Evolutionary conservation across 345 rosid species (phyloP).

Genomic region (Hypericum androsaemum): DNA sequence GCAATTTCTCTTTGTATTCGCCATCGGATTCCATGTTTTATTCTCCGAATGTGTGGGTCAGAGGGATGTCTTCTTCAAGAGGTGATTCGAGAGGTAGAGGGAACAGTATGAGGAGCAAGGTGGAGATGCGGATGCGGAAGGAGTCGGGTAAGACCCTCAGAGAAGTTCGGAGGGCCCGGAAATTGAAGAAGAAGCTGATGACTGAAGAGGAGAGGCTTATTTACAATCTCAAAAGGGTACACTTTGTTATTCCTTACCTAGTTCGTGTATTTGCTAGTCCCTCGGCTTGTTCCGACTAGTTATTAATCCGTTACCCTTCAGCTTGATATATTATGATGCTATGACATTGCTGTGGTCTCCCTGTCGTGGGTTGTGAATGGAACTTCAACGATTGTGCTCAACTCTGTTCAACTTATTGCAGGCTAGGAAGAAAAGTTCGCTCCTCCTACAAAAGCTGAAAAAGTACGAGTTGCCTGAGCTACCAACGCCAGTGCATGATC

Average conservation of each 20-base stretch:
- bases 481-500: slow-evolving; percentile 79
- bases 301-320: too few relatives aligned
- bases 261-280: background rate
- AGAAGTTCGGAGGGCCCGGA: slow-evolving; percentile 87
- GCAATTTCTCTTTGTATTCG: slow-evolving; percentile 12
- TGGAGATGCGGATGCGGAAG: slow-evolving; percentile 77
- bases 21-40: slow-evolving; percentile 5
- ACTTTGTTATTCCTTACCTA: background rate
- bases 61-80: slow-evolving; percentile 67
- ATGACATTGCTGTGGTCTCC: background rate
- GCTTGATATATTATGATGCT: too few relatives aligned
- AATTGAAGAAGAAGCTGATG: slow-evolving; percentile 88
- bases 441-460: slow-evolving; percentile 84
- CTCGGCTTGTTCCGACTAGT: background rate
- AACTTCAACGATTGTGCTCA: background rate
- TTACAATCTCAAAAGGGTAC: slow-evolving; percentile 86
- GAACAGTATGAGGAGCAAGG: slow-evolving; percentile 89
- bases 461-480: slow-evolving; percentile 88
- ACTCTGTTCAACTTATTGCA: slow-evolving; percentile 27
- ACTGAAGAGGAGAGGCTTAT: slow-evolving; percentile 92
- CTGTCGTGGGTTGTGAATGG: too few relatives aligned
- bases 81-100: slow-evolving; percentile 16
- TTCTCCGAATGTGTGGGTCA: slow-evolving; percentile 32
- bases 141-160: slow-evolving; percentile 82
- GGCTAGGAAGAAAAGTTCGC: slow-evolving; percentile 95